Conservation (phyloP, 2,329 filamentous ascomycete genomes). For the Trichoderma koningiopsis region DNA sequence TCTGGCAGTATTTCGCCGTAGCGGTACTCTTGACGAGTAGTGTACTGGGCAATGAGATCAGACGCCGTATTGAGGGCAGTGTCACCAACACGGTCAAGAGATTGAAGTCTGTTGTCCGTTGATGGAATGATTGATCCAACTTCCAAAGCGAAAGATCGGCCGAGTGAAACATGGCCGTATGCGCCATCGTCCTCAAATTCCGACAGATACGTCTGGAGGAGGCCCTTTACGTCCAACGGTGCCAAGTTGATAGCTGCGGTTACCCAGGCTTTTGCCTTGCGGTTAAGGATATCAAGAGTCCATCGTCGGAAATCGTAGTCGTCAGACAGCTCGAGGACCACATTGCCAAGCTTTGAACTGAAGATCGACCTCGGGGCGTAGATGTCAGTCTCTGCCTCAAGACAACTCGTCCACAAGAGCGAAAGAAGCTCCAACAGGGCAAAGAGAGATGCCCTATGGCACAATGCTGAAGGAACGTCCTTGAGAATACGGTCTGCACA, state of each 20-base stretch:
- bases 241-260: slow-evolving; percentile 78
- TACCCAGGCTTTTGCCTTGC: slow-evolving; percentile 79
- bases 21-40: slow-evolving; percentile 92
- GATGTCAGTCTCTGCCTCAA: slow-evolving; percentile 91
- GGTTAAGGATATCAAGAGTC: slow-evolving; percentile 78
- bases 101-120: slow-evolving; percentile 82
- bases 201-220: slow-evolving; percentile 94
- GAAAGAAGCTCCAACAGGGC: slow-evolving; percentile 88
- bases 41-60: slow-evolving; percentile 96
- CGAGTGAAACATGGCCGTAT: slow-evolving; percentile 89
- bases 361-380: slow-evolving; percentile 86
- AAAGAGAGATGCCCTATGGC: slow-evolving; percentile 87
- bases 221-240: slow-evolving; percentile 89
- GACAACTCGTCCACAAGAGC: slow-evolving; percentile 91
- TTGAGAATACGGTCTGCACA: slow-evolving; percentile 85
- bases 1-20: slow-evolving; percentile 77
- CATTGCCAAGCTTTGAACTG: slow-evolving; percentile 72
- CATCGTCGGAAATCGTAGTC: slow-evolving; percentile 80
- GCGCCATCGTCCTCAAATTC: slow-evolving; percentile 90
- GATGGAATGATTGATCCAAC: slow-evolving; percentile 85
- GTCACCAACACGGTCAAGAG: slow-evolving; percentile 74
- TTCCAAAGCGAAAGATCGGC: slow-evolving; percentile 90
- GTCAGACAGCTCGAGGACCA: slow-evolving; percentile 89
- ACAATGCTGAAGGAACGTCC: slow-evolving; percentile 85
- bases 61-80: slow-evolving; percentile 86